Conservation (phyloP, 2,329 filamentous ascomycete genomes). For the Berkeleyomyces rouxiae region DNA sequence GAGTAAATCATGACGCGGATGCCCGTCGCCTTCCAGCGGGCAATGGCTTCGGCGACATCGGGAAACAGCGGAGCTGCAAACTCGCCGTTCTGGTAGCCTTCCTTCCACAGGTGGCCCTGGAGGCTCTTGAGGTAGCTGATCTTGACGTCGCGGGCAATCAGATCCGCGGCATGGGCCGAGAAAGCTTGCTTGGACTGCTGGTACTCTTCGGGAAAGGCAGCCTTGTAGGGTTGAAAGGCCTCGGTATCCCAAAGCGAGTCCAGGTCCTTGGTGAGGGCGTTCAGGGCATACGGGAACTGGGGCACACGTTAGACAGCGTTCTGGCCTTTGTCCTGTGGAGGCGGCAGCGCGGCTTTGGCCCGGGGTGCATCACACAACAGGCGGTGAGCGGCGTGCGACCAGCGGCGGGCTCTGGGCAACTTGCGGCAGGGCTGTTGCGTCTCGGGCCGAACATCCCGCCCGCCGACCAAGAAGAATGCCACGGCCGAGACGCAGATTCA, state of each 20-base stretch:
- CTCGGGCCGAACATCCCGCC: not conserved
- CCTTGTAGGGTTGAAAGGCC: constrained; percentile 48
- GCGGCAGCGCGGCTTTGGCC: not conserved
- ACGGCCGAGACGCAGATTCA: not conserved
- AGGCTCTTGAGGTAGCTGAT: constrained; percentile 61
- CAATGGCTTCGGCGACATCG: constrained; percentile 51
- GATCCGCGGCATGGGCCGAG: constrained; percentile 49
- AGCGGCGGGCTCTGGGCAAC: not conserved
- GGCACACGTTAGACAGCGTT: not conserved
- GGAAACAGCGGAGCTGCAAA: constrained; percentile 57
- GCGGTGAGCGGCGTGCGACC: not conserved
- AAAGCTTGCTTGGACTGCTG: constrained; percentile 41
- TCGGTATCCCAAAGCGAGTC: constrained; percentile 49
- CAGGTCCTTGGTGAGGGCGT: constrained; percentile 46
- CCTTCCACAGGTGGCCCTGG: constrained; percentile 64
- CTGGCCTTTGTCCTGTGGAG: not conserved
- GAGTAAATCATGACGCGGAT: constrained; percentile 61
- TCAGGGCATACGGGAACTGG: constrained; percentile 63
- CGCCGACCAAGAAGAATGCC: not conserved
- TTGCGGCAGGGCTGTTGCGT: not conserved
- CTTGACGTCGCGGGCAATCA: constrained; percentile 59
- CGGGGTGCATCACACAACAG: not conserved
- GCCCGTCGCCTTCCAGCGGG: constrained; percentile 38
- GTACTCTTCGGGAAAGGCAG: constrained; percentile 52
- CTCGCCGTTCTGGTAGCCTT: constrained; percentile 52